phyloP scores from a whole-genome alignment of 2,329 filamentous ascomycete genomes.

The Calonectria hawksworthii region DNA sequence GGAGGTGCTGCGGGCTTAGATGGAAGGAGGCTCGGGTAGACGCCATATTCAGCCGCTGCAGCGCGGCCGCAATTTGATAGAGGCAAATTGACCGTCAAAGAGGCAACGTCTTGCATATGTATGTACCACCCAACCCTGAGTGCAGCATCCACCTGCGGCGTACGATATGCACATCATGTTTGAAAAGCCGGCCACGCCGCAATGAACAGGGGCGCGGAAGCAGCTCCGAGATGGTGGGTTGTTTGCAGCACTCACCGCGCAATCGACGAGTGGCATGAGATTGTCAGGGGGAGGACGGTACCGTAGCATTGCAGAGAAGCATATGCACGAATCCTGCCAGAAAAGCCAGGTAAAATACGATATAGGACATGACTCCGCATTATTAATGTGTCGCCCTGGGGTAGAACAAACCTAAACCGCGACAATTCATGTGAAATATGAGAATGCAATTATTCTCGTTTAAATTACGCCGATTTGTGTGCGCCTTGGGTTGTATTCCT shows the following conservation, averaged over 20 bases:
- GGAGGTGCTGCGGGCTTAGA: conserved; percentile 2
- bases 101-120: conserved; percentile 3
- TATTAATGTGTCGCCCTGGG: not conserved
- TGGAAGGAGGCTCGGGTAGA: conserved; percentile 12
- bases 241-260: not conserved
- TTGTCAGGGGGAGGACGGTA: conserved; percentile 2
- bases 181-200: conserved; percentile 13
- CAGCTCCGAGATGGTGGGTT: conserved; percentile 11
- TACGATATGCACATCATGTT: conserved; percentile 1
- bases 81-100: conserved; percentile 11
- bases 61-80: conserved; percentile 10
- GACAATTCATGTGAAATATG: not conserved
- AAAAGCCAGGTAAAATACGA: not conserved
- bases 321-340: conserved; percentile 7
- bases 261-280: conserved; percentile 9
- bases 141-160: conserved; percentile 6
- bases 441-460: not conserved
- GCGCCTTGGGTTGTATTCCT: not conserved
- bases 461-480: not conserved
- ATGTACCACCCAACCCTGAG: not conserved
- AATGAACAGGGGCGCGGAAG: conserved; percentile 4
- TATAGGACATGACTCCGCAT: not conserved
- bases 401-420: not conserved
- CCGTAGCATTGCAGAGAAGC: conserved; percentile 16
- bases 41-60: conserved; percentile 5